Base-by-base conservation (phyloP, 2,329 filamentous ascomycete genomes). In the Hypoxylon sp. region DNA sequence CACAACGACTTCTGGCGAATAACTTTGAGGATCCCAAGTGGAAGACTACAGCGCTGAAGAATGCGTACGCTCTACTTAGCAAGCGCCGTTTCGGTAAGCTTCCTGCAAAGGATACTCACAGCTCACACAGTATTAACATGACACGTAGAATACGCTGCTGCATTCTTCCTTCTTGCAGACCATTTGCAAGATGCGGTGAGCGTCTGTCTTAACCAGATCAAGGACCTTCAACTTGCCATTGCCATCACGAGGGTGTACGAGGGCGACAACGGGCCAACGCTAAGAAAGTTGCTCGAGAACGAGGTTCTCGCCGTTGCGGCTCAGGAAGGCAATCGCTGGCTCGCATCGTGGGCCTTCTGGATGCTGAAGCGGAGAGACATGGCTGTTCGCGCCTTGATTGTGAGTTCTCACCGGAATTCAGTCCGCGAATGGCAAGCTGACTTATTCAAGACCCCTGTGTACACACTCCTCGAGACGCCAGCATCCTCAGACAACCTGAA, bases 301-400 rank as follows among this genome's bases (percentile, higher is more conserved):
- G 91, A 91, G 65, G 87, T 98, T 1, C 82, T 98, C 0, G 87
- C 89, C 0, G 80, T 92, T 66, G 96, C 96, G 16, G 89, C 91
- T 0, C 85, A 89, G 40, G 89, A 95, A 68, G 93, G 93, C 2
- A 95, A 99, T 74, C 86, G 95, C 61, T 99, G 96, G 95, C 87
- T 97, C 62, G 92, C 94, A 9, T 96, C 92, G 0, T 99, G 96
- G 96, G 92, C 93, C 2, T 97, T 97, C 75, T 97, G 93, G 91
- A 92, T 97, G 85, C 84, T 98, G 4, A 89, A 89, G 36, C 87
- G 91, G 67, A 88, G 90, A 64, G 92, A 96, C 70, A 91, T 93
- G 83, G 92, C 95, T 4, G 93, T 97, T 5, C 88, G 92, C 54
- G 89, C 91, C 5, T 82, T 99, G 2, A 91, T 97, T 71, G 91